phyloP scores from a whole-genome alignment of 2,329 filamentous ascomycete genomes.

The Dothiorella sarmentorum region DNA sequence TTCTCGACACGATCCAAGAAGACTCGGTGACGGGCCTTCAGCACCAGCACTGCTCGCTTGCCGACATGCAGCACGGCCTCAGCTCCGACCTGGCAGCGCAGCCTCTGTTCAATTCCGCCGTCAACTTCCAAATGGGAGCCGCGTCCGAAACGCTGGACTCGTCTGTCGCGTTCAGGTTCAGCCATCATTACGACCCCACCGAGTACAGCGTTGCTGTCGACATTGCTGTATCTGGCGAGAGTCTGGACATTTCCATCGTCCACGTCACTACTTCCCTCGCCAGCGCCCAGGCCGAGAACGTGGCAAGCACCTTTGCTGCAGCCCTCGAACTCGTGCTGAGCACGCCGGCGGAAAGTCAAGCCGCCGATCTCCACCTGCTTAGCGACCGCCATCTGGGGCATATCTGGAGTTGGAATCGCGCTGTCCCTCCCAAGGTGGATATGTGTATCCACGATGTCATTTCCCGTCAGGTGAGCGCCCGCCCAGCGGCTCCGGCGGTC shows the following conservation, averaged over 20 bases:
- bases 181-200: constrained; percentile 1
- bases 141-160: constrained; percentile 49
- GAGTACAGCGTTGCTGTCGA: constrained; percentile 28
- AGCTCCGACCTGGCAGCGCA: constrained; percentile 44
- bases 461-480: background rate
- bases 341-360: constrained; percentile 38
- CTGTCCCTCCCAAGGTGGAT: constrained; percentile 21
- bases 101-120: constrained; percentile 50
- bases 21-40: background rate
- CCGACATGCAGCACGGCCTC: constrained; percentile 36
- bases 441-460: background rate
- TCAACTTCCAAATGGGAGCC: constrained; percentile 40
- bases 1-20: constrained; percentile 20
- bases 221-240: background rate
- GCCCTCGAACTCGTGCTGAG: constrained; percentile 16
- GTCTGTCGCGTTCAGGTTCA: background rate
- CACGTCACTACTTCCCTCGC: constrained; percentile 18
- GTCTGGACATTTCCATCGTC: constrained; percentile 17
- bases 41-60: constrained; percentile 30
- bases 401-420: constrained; percentile 9
- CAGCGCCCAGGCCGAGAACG: constrained; percentile 15
- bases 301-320: constrained; percentile 7
- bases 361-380: constrained; percentile 40
- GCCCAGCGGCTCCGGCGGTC: constrained; percentile 31
- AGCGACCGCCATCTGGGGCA: constrained; percentile 11